Base-by-base conservation (phyloP, 768 basidiomycete species). In the Boletus sensibilis region DNA sequence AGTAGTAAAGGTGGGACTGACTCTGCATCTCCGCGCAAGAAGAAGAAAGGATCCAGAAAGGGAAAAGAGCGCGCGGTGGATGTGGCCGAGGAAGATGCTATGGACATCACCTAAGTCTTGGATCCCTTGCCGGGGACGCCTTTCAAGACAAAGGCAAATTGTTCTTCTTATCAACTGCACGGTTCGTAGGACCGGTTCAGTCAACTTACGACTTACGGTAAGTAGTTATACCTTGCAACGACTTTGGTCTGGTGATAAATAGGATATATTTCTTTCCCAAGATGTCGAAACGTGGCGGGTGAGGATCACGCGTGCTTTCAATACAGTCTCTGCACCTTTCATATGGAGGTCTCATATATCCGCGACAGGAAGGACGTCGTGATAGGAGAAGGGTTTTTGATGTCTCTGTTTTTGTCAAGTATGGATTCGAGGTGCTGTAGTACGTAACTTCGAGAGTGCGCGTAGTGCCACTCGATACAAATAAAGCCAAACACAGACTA, bases 61-160 rank as follows among this genome's bases (percentile, higher is more conserved):
- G 68, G 68, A 12, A 71, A 70, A 27, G 67, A 71, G 37, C 67
- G 63, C 9, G 64, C 60, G 13, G 54, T 69, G 41, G 63, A 67
- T 31, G 52, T 50, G 40, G 31, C 18, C 16, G 65, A 59, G 29
- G 60, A 60, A 42, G 59, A 52, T 37, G 46, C 12, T 14, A 65
- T 67, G 66, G 66, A 69, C 34, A 62, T 43, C 4, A 52, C 52
- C 12, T 66, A 27, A 43, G 34, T 40, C 33, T 13, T 33, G 21
- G n/a, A 29, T 11, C 27, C n/a, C 25, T 18, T 9, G 23, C 23
- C 10, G 7, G 16, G 41, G 21, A 47, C 20, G 13, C 14, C 14
- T 21, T 20, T 14, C 40, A 8, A 12, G 13, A 14, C 20, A 41
- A 20, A 23, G 33, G 27, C 14, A 20, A 27, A 14, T 23, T 9